phyloP scores from a whole-genome alignment of 768 basidiomycete species.

The Naganishia kalamii region DNA sequence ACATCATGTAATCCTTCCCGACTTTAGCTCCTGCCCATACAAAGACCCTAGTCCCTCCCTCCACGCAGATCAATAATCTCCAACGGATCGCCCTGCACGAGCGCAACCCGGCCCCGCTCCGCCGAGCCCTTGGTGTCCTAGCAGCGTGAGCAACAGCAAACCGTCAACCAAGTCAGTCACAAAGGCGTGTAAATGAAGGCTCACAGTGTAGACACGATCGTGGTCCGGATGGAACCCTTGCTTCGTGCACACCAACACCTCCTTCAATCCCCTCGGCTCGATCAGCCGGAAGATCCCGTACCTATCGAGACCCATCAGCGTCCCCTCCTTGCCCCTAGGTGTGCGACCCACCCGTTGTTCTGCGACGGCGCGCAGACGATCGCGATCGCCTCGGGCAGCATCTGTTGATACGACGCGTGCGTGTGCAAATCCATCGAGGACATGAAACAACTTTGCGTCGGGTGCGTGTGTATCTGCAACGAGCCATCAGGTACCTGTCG shows the following conservation, averaged over 20 bases:
- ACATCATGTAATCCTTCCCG: too few species aligned
- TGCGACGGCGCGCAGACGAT: conserved; percentile 75
- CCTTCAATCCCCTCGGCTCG: conserved; percentile 72
- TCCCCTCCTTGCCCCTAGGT: not conserved
- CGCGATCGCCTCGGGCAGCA: conserved; percentile 86
- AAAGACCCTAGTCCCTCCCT: too few species aligned
- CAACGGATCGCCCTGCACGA: not conserved
- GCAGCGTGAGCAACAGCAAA: not conserved
- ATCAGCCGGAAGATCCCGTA: conserved; percentile 87
- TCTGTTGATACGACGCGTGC: conserved; percentile 78
- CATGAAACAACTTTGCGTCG: conserved; percentile 89
- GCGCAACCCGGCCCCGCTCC: not conserved
- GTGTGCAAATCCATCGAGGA: conserved; percentile 90
- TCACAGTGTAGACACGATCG: conserved; percentile 19
- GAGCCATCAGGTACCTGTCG: not conserved
- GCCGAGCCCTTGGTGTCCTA: not conserved
- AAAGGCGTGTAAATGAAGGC: not conserved
- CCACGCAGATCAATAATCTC: conserved; percentile 2
- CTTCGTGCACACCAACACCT: conserved; percentile 57
- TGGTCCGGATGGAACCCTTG: conserved; percentile 15
- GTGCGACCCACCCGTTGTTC: not conserved
- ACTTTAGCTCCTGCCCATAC: too few species aligned
- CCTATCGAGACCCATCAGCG: conserved; percentile 45
- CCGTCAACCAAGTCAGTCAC: not conserved
- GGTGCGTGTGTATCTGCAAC: conserved; percentile 82